Evolutionary conservation across 2,329 filamentous ascomycete genomes (phyloP).

Genomic region (Gremmenia infestans): DNA sequence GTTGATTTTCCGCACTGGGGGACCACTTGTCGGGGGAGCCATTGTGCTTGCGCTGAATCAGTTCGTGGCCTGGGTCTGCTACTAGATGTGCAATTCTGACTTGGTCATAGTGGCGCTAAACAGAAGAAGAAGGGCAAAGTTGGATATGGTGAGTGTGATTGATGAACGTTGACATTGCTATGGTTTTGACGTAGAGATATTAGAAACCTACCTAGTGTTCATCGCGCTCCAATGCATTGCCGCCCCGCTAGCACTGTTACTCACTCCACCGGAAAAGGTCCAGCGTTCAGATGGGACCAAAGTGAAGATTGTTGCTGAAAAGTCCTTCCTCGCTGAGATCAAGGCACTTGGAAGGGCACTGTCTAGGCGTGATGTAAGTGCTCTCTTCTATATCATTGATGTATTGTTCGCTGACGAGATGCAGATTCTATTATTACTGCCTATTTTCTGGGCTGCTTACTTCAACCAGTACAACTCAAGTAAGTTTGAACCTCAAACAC

Average conservation of each 20-base stretch:
- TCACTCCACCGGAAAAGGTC: constrained; percentile 55
- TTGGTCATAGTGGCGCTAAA: neutral
- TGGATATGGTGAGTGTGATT: neutral
- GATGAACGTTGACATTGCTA: too few relatives aligned
- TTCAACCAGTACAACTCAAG: constrained; percentile 37
- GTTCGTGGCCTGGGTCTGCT: constrained; percentile 27
- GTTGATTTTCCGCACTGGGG: constrained; percentile 52
- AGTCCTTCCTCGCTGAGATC: constrained; percentile 51
- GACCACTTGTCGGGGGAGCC: constrained; percentile 64
- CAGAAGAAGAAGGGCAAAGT: neutral
- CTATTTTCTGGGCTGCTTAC: constrained; percentile 33
- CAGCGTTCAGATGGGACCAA: constrained; percentile 55
- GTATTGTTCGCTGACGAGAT: constrained; percentile 4
- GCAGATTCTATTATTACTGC: constrained; percentile 34
- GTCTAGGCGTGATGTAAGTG: constrained; percentile 33
- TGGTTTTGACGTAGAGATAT: constrained; percentile 1
- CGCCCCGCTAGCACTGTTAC: constrained; percentile 54
- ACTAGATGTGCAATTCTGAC: neutral
- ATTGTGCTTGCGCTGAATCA: constrained; percentile 63
- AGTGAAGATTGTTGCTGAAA: constrained; percentile 48
- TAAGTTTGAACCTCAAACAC: constrained; percentile 21
- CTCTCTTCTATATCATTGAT: neutral
- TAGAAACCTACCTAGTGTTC: constrained; percentile 58
- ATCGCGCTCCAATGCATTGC: constrained; percentile 62
- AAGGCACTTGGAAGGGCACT: constrained; percentile 32